Base-by-base conservation (phyloP, 2,329 filamentous ascomycete species). In the Penicillium freii region DNA sequence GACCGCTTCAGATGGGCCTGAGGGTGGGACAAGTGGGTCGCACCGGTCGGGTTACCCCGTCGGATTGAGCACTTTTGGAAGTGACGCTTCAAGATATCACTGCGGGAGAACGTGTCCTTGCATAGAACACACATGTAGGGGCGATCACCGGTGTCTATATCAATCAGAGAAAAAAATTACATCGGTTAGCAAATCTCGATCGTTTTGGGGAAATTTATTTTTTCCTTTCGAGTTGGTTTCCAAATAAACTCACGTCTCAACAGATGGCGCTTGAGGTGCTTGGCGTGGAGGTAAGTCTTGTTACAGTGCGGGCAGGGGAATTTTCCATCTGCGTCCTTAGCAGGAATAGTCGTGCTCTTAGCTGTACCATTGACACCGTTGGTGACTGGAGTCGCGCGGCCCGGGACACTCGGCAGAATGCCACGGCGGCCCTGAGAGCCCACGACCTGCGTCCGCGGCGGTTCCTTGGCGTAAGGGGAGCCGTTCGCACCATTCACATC, bases 21-120 rank as follows among this genome's bases (percentile, higher is more conserved):
- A 36, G 92, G 91, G 77, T 97, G 92, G 66, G 92, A 95, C 76
- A 99, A 78, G 79, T 99, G 94, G 71, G 90, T 96, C 62, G 91
- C 91, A 67, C 92, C 92, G 17, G 92, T 96, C 54, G 94, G 93
- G 78, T 97, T 97, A 57, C 94, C 94, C 73, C 94, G 88, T 69
- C 94, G 88, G 64, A 97, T 91, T 39, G 94, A 97, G 80, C 94
- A 99, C 81, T 99, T 99, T 77, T 97, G 92, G 79, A 97, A 99
- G 79, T 99, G 94, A 64, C 94, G 91, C 82, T 99, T 99, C 70
- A 99, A 81, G 65, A 99, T 97, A 73, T 99, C 94, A 82, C 92
- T 96, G 75, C 94, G 88, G 48, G 91, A 96, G 78, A 99, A 99
- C 34, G 92, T 97, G 77, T 97, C 94, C 75, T 94, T 92, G 82